phyloP scores from a whole-genome alignment of 495 filamentous ascomycete genomes.

The Pseudomonodictys pantanalensis region DNA sequence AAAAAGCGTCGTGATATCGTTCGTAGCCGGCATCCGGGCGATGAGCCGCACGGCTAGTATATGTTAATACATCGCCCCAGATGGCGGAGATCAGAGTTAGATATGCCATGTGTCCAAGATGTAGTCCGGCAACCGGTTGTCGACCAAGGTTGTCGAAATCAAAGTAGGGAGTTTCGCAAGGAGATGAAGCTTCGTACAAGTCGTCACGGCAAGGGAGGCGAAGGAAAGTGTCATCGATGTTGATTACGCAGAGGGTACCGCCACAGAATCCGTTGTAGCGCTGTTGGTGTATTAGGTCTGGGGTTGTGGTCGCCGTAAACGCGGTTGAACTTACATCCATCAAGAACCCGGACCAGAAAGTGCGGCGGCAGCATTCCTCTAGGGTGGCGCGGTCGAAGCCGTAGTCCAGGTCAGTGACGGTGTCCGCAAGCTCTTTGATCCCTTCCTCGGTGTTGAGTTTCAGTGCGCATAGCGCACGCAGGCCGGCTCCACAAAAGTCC shows the following conservation, averaged over 20 bases:
- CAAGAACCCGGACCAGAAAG: slow-evolving; percentile 65
- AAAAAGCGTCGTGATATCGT: slow-evolving; percentile 50
- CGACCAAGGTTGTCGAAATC: slow-evolving; percentile 46
- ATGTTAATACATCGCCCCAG: slow-evolving; percentile 61
- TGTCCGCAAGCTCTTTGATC: slow-evolving; percentile 43
- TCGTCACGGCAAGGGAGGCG: slow-evolving; percentile 59
- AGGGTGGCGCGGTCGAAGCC: slow-evolving; percentile 56
- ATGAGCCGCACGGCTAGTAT: slow-evolving; percentile 55
- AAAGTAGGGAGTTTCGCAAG: slow-evolving; percentile 53
- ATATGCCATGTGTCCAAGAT: slow-evolving; percentile 57
- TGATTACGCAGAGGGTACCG: slow-evolving; percentile 46
- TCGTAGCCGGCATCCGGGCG: slow-evolving; percentile 47
- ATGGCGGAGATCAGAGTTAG: slow-evolving; percentile 59
- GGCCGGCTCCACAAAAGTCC: slow-evolving; percentile 59
- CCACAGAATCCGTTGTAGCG: slow-evolving; percentile 58
- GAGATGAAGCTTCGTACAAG: slow-evolving; percentile 54
- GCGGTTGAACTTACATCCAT: slow-evolving; percentile 52
- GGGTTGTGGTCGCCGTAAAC: slow-evolving; percentile 21
- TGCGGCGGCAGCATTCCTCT: slow-evolving; percentile 63
- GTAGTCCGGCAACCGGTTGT: slow-evolving; percentile 5
- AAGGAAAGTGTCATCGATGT: slow-evolving; percentile 58
- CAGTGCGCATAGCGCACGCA: slow-evolving; percentile 56
- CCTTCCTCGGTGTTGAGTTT: slow-evolving; percentile 61
- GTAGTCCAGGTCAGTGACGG: slow-evolving; percentile 49
- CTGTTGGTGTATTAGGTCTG: slow-evolving; percentile 37